These are phyloP conservation scores for Auriscalpium microsporum DNA, from an alignment of 768 basidiomycete species.

Conservation along the genomic window DNA sequence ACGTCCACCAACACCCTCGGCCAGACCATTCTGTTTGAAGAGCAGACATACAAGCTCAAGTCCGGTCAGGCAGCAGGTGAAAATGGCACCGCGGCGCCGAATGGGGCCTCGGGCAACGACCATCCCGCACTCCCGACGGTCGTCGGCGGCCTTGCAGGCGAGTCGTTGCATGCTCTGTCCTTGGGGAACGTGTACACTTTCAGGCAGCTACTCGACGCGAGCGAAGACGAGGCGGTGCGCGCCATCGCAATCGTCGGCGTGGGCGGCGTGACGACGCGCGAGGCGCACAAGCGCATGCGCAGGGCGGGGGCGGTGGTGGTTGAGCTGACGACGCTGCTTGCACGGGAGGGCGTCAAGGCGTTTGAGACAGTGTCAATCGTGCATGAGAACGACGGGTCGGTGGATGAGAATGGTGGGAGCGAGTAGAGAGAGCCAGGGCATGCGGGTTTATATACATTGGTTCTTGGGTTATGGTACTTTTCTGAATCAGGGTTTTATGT, in stretches of 20 bases:
- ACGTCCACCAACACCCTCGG: slow-evolving; percentile 16
- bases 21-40: slow-evolving; percentile 9
- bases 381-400: neutral
- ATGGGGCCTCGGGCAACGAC: neutral
- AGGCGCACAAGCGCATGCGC: slow-evolving; percentile 59
- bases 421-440: neutral
- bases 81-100: neutral
- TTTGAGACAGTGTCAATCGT: slow-evolving; percentile 23
- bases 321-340: slow-evolving; percentile 49
- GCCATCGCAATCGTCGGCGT: slow-evolving; percentile 63
- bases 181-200: slow-evolving; percentile 73
- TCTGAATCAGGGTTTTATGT: neutral
- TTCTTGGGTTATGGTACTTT: neutral
- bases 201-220: slow-evolving; percentile 37
- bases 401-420: neutral
- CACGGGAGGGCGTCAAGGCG: slow-evolving; percentile 29
- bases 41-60: neutral
- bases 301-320: slow-evolving; percentile 66
- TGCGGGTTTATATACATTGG: neutral
- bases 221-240: slow-evolving; percentile 33
- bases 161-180: slow-evolving; percentile 63
- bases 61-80: neutral
- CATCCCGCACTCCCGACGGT: slow-evolving; percentile 54
- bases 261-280: slow-evolving; percentile 67
- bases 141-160: slow-evolving; percentile 71